Conservation (phyloP, 2,329 filamentous ascomycete species). For the Myriosclerotinia scirpicola region DNA sequence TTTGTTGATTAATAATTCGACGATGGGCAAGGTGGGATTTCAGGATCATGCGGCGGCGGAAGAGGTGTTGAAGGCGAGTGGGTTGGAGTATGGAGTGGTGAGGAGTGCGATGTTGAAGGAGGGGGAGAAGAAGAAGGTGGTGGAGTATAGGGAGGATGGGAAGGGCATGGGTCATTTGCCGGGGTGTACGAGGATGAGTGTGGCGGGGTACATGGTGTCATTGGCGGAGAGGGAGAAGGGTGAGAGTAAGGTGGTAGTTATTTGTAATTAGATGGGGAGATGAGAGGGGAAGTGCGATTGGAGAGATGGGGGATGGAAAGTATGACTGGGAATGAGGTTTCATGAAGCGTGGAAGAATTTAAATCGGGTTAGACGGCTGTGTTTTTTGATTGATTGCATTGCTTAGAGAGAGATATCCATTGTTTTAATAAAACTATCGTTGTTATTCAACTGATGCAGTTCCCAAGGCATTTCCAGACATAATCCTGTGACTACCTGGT, state of each 20-base stretch:
- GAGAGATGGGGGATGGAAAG: background rate
- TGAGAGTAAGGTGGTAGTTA: slow-evolving; percentile 14
- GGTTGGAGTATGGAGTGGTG: slow-evolving; percentile 29
- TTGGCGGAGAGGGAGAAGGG: background rate
- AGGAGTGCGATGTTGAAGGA: slow-evolving; percentile 29
- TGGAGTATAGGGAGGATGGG: slow-evolving; percentile 36
- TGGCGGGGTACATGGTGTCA: slow-evolving; percentile 50
- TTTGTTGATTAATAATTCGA: slow-evolving; percentile 48
- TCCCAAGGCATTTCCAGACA: background rate
- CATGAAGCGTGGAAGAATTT: background rate
- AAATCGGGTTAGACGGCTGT: slow-evolving; percentile 4
- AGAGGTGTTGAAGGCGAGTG: slow-evolving; percentile 17
- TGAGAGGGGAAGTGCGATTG: background rate
- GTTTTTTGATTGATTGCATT: background rate
- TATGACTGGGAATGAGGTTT: background rate
- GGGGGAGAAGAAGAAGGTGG: slow-evolving; percentile 26
- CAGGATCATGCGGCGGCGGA: slow-evolving; percentile 48
- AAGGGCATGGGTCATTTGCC: slow-evolving; percentile 26
- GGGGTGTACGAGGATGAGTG: slow-evolving; percentile 29
- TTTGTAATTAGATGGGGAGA: slow-evolving; percentile 15
- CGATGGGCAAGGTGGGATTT: slow-evolving; percentile 45
- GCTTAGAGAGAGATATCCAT: slow-evolving; percentile 15
- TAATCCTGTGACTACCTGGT: background rate
- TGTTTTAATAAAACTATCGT: slow-evolving; percentile 4
- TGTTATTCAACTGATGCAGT: background rate